Evolutionary conservation across 768 basidiomycete species (phyloP), one percentile per base, ranked within the genome.

Genomic region (Tubosaeta sp.): DNA sequence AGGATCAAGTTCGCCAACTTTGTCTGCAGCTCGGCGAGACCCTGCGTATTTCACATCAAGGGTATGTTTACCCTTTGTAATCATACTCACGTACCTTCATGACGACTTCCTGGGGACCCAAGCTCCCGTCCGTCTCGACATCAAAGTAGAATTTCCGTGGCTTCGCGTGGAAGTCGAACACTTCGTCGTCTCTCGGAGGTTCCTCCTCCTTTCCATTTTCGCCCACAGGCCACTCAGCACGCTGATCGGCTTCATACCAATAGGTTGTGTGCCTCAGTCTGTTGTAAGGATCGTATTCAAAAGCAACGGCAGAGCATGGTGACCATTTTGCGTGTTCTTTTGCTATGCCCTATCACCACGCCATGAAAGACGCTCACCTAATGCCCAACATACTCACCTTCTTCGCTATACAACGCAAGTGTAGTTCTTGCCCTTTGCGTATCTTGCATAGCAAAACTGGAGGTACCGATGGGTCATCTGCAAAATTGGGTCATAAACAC

Each of bases 281-380:
- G 74, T 99, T 99, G 76, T 97, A 81, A 12, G 97, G 97, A 70
- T 99, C 97, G 57, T 99, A 99, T 73, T 99, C 97, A 58, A 95
- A 98, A 8, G 86, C 83, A 16, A 99, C 86, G 8, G 97, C 93
- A 2, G 93, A 89, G 54, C 94, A 90, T 12, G 97, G 95, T 0
- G 93, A 95, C 92, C 95, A 99, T 72, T 99, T 99, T 12, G 97
- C 94, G 65, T 99, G 97, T 67, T 97, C 93, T 75, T 97, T 97
- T 4, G 95, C 93, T 54, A 97, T 86, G 38, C 95, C 95, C 95
- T 97, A 62, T n/a, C 33, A 41, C 19, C 19, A 13, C 31, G 19
- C 32, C 48, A 38, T 43, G 53, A 51, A 22, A 34, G 43, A 33
- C 29, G 47, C 27, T 29, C 31, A 22, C 6, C 19, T 16, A 32